Base-by-base conservation (phyloP, 2,329 filamentous ascomycete genomes). In the Colletotrichum chlorophyti region DNA sequence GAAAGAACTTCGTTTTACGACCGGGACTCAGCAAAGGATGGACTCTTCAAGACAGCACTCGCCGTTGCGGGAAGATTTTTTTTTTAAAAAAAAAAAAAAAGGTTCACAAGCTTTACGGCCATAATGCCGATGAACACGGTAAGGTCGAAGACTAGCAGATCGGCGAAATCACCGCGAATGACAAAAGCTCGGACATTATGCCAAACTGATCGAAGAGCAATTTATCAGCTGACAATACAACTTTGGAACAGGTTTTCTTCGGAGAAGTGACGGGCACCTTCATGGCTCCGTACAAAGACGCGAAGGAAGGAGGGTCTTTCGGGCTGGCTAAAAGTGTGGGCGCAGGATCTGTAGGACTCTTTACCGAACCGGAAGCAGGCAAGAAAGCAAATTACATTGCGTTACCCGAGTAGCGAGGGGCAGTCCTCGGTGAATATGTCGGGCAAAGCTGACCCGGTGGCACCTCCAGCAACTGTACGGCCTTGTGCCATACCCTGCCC, bases 81-180 rank as follows among this genome's bases (percentile, higher is more conserved):
- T n/a, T n/a, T n/a, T n/a, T n/a, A n/a, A n/a, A n/a, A n/a, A n/a
- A n/a, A n/a, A n/a, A n/a, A n/a, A n/a, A n/a, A n/a, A n/a, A n/a
- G n/a, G n/a, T n/a, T n/a, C n/a, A n/a, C n/a, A 67, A 60, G 14
- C 53, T 76, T 5, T 76, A 74, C 50, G 73, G 74, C 5, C 72
- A 76, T 29, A 64, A 71, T 11, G 64, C 70, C 3, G 64, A 66
- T 27, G 63, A 72, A 6, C 65, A 74, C 38, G 68, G 68, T 1
- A 60, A 67, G 3, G 67, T 76, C 4, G 67, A 62, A 5, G 70
- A 72, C 29, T 71, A 67, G 65, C 69, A 70, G 31, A 69, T 65
- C 29, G 75, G 73, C 0, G 65, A 67, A 1, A 42, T 61, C 1
- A 67, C 71, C 0, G 74, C 66, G n/a, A n/a, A n/a, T 2, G 69